Evolutionary conservation across 1,139 yeast species (phyloP).

Genomic region (Geotrichum reessii): DNA sequence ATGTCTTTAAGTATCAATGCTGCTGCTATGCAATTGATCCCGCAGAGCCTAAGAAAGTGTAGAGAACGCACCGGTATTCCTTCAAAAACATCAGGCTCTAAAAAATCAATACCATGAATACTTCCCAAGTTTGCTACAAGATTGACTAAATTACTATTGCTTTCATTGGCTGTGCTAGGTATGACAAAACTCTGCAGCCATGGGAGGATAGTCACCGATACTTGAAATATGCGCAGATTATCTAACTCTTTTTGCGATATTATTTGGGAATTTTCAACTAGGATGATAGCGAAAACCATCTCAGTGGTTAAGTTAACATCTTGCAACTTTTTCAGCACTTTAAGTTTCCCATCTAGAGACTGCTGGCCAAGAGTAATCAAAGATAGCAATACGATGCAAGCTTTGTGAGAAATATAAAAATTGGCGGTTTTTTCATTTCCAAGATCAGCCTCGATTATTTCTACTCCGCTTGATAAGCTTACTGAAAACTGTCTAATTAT

Average conservation of each 20-base stretch:
- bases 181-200: conserved; percentile 17
- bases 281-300: conserved; percentile 10
- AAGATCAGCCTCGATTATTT: conserved; percentile 14
- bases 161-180: background rate
- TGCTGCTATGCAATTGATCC: conserved; percentile 16
- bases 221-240: conserved; percentile 10
- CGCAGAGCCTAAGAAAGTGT: conserved; percentile 15
- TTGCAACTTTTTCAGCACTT: conserved; percentile 7
- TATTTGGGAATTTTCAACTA: conserved; percentile 7
- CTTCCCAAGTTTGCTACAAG: conserved; percentile 7
- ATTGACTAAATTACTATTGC: background rate
- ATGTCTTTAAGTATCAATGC: conserved; percentile 10
- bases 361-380: conserved; percentile 9
- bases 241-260: conserved; percentile 5
- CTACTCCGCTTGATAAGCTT: background rate
- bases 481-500: conserved; percentile 4
- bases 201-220: conserved; percentile 6
- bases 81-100: conserved; percentile 5
- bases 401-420: conserved; percentile 13
- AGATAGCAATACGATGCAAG: conserved; percentile 13
- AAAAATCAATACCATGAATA: conserved; percentile 8
- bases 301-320: conserved; percentile 11
- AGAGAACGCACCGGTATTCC: conserved; percentile 6
- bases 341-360: conserved; percentile 7
- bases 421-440: conserved; percentile 13